phyloP scores from a whole-genome alignment of 2,329 filamentous ascomycete species.

The Pseudocercospora vitis region DNA sequence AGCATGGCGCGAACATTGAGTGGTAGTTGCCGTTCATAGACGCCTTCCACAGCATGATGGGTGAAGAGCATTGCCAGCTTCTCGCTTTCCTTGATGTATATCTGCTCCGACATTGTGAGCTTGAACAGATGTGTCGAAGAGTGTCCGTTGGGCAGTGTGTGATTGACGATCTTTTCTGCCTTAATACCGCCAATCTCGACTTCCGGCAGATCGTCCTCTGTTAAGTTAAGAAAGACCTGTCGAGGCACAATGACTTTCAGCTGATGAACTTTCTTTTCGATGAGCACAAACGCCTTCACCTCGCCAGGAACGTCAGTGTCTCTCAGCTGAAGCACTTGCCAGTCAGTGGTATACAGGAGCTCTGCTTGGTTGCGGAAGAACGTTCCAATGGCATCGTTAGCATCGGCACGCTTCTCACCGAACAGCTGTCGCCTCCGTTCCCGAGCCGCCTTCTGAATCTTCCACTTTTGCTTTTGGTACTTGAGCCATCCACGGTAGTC shows the following conservation, averaged over 20 bases:
- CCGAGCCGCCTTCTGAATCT: conserved; percentile 89
- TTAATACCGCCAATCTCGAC: conserved; percentile 82
- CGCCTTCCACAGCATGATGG: conserved; percentile 91
- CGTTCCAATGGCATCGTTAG: conserved; percentile 62
- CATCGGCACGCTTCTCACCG: conserved; percentile 70
- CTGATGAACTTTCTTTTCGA: conserved; percentile 86
- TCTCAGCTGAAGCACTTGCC: conserved; percentile 88
- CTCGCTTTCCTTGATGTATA: conserved; percentile 79
- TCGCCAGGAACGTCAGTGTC: conserved; percentile 81
- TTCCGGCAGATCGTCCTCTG: conserved; percentile 80
- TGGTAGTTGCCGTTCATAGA: conserved; percentile 93
- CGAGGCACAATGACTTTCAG: conserved; percentile 87
- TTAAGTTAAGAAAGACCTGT: conserved; percentile 88
- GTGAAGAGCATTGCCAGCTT: conserved; percentile 83
- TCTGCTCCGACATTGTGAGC: conserved; percentile 82
- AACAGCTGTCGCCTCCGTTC: conserved; percentile 85
- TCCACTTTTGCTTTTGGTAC: conserved; percentile 99
- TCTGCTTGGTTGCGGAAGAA: conserved; percentile 93
- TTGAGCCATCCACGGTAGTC: conserved; percentile 85
- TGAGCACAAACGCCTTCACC: conserved; percentile 84
- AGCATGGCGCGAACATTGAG: conserved; percentile 83
- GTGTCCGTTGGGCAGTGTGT: conserved; percentile 92
- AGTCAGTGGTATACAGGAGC: conserved; percentile 83
- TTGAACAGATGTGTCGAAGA: conserved; percentile 93
- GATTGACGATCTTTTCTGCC: conserved; percentile 89